These are phyloP conservation scores for Backusella mclennaniae DNA, from an alignment of 192 early-diverging fungal species.

Conservation along the genomic window DNA sequence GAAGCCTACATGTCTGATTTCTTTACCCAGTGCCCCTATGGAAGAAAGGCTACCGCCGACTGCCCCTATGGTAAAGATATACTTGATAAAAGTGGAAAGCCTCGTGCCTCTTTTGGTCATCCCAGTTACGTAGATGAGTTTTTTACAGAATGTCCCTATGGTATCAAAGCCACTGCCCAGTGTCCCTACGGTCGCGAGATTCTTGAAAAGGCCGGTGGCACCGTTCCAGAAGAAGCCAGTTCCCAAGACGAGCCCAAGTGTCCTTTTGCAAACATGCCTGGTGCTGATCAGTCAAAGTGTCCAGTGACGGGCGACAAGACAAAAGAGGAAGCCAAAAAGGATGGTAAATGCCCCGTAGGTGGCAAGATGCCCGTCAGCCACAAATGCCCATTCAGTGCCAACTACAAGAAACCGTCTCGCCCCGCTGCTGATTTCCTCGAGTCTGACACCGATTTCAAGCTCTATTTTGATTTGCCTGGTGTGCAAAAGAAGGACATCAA, in stretches of 20 bases:
- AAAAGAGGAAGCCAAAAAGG: neutral
- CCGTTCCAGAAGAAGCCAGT: neutral
- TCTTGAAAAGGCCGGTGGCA: neutral
- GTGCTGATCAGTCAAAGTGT: neutral
- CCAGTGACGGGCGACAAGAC: neutral
- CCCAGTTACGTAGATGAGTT: neutral
- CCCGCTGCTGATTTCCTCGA: conserved; percentile 50
- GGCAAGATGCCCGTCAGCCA: neutral
- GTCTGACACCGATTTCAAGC: conserved; percentile 40
- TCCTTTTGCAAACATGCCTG: neutral
- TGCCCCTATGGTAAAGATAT: conserved; percentile 1
- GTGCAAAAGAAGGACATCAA: conserved; percentile 54
- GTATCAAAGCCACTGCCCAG: neutral
- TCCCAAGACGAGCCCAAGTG: neutral
- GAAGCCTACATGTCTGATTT: neutral
- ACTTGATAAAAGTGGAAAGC: neutral
- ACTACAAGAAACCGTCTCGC: neutral
- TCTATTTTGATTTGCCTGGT: conserved; percentile 59
- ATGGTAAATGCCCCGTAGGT: neutral
- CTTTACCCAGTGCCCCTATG: conserved; percentile 8
- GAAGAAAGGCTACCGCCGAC: neutral
- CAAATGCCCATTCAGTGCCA: neutral
- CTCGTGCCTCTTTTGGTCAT: neutral
- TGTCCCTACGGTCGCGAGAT: conserved; percentile 2
- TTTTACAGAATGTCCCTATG: neutral